Evolutionary conservation across 495 filamentous ascomycete species (phyloP), one percentile per base, ranked within the genome.

Genomic region (Tuber microsphaerosporum): DNA sequence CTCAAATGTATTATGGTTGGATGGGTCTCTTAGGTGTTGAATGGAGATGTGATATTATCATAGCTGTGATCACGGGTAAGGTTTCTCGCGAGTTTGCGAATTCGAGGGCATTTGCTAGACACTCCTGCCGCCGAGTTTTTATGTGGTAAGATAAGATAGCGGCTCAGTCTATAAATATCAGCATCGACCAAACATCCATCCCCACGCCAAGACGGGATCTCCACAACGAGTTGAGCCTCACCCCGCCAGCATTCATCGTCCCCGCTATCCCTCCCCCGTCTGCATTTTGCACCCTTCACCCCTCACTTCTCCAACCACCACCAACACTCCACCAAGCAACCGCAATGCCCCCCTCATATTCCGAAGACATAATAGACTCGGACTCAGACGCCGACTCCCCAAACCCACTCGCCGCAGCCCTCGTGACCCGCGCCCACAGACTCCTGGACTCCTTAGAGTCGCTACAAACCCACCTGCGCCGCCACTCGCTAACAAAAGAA

Each of bases 391-490:
- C 56, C 26, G 31, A 65, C 26, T 65, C 56, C 56, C 56, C 56
- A 65, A 82, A 82, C 43, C 80, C 80, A 12, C 74, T 74, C 26
- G 81, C 81, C 37, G 81, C 77, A 69, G 75, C 79, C 39, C 56
- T 82, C 37, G 75, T 82, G 22, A 76, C 82, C 37, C 78, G 81
- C 16, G 80, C 78, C 19, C 73, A 48, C 5, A 31, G 69, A 17
- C 71, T 82, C 8, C 72, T 82, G 26, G 81, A 82, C 34, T 78
- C 80, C 43, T 70, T 82, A 4, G 77, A 82, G 70, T 74, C 78
- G 20, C 80, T 82, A 39, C 81, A 82, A 70, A 71, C 69, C 14
- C 76, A 71, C 3, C 71, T 80, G 37, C 74, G 77, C 39, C 76
- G 75, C 37, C 76, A 82, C 48, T 75, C 77, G 20, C 37, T 79